These are phyloP conservation scores for Parascedosporium putredinis DNA, from an alignment of 2,329 filamentous ascomycete species.

Conservation along the genomic window DNA sequence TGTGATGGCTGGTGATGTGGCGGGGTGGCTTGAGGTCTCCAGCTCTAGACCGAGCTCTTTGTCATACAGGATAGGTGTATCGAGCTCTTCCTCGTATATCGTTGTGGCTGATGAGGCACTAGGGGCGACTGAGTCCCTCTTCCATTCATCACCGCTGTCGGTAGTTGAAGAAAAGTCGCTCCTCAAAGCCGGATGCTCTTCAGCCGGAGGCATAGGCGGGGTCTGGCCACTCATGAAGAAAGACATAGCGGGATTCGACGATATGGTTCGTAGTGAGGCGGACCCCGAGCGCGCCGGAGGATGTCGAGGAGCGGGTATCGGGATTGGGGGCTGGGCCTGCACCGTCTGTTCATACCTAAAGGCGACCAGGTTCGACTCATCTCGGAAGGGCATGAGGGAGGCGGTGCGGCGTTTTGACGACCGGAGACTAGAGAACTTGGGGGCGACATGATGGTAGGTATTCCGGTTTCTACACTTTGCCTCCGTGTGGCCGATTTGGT, in stretches of 20 bases:
- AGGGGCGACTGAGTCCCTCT: conserved; percentile 44
- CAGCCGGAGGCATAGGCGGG: conserved; percentile 26
- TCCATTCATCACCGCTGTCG: conserved; percentile 30
- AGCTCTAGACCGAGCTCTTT: conserved; percentile 17
- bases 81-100: conserved; percentile 23
- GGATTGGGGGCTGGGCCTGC: conserved; percentile 47
- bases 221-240: conserved; percentile 20
- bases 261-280: conserved; percentile 13
- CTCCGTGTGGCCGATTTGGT: too few species aligned
- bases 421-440: conserved; percentile 31
- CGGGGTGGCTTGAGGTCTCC: not conserved
- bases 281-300: conserved; percentile 15
- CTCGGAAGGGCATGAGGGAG: conserved; percentile 29
- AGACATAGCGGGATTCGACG: conserved; percentile 15
- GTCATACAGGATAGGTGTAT: conserved; percentile 17
- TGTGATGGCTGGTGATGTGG: not conserved
- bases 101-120: conserved; percentile 30
- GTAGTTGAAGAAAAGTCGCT: conserved; percentile 12
- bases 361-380: conserved; percentile 40
- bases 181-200: conserved; percentile 44
- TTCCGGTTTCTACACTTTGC: too few species aligned
- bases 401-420: conserved; percentile 26
- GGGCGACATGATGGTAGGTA: conserved; percentile 6
- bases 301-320: conserved; percentile 14
- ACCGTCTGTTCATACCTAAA: conserved; percentile 52